Base-by-base conservation (phyloP, 2,329 filamentous ascomycete genomes). In the Fusarium sacchari region DNA sequence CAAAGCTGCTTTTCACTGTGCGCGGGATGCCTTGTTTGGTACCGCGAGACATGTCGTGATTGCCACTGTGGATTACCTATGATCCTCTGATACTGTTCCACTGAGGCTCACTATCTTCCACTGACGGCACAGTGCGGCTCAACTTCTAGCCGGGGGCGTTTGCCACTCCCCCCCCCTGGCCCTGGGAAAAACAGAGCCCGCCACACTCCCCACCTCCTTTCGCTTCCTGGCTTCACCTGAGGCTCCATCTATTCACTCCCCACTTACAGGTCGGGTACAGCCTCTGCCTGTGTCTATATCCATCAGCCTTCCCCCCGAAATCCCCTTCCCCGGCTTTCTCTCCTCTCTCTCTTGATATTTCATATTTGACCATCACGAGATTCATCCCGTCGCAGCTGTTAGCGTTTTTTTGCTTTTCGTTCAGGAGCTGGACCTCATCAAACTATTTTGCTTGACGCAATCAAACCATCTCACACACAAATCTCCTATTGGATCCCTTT, bases 401-500 rank as follows among this genome's bases (percentile, higher is more conserved):
- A 67, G 59, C 64, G 46, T 52, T 60, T 64, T 59, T n/a, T 20
- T 58, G 24, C 34, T 44, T 67, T 59, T 55, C 57, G 43, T 47
- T 60, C 57, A 71, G 43, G 70, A 73, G 71, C 71, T 71, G 71
- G 71, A 63, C 53, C 69, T 76, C 67, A 60, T 64, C 52, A 70
- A 55, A 55, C 63, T 64, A 61, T 50, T 53, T 66, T 73, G 73
- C 73, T 75, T 70, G 73, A 75, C 61, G 74, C 75, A 75, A 57
- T 28, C 43, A 58, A 64, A 46, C 63, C 59, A 61, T 56, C 57
- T 67, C 52, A 57, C 55, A 55, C 8, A 40, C 32, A 30, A 58
- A 61, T 37, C 37, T 49, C 30, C 30, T 42, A 47, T 52, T n/a
- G n/a, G n/a, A n/a, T n/a, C n/a, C 67, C 64, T 47, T 63, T 52